These are phyloP conservation scores for Annulohypoxylon truncatum DNA, from an alignment of 2,329 filamentous ascomycete species.

Conservation along the genomic window DNA sequence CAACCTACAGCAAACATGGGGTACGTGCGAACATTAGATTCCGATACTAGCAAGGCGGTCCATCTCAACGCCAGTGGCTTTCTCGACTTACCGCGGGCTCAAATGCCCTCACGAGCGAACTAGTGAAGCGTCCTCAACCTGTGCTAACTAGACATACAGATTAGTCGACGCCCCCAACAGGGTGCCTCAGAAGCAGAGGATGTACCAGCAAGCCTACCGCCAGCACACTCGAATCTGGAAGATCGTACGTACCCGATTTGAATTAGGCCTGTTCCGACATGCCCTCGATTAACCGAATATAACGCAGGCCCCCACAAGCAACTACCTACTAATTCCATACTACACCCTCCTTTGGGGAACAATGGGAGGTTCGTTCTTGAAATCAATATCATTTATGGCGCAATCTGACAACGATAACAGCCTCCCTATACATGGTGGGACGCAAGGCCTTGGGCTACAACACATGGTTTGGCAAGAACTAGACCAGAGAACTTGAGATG, in stretches of 20 bases:
- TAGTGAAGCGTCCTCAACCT: conserved; percentile 30
- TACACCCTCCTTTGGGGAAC: conserved; percentile 71
- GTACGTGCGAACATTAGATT: conserved; percentile 41
- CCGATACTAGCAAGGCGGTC: neutral
- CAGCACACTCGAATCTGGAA: conserved; percentile 77
- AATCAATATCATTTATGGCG: conserved; percentile 25
- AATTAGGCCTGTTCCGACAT: neutral
- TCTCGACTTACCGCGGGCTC: conserved; percentile 4
- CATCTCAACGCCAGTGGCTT: conserved; percentile 33
- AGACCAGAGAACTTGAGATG: conserved; percentile 42
- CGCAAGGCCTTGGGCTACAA: conserved; percentile 82
- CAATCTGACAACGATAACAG: conserved; percentile 52
- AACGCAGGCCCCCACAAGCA: conserved; percentile 72
- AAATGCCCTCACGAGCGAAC: conserved; percentile 5
- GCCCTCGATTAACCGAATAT: conserved; percentile 44
- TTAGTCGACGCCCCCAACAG: conserved; percentile 79
- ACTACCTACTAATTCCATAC: conserved; percentile 75
- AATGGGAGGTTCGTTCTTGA: conserved; percentile 66
- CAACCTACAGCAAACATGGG: conserved; percentile 46
- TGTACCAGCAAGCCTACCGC: conserved; percentile 80
- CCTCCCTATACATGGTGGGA: conserved; percentile 76
- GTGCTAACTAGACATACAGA: conserved; percentile 55
- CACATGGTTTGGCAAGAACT: conserved; percentile 76
- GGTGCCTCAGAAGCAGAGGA: conserved; percentile 78
- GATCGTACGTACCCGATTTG: conserved; percentile 70